A percentile compares a stretch with the other conserved stretches of the same genome.
Evolutionary conservation across 805 yeast genomes (phyloP).

Genomic region (Saturnispora besseyi): DNA sequence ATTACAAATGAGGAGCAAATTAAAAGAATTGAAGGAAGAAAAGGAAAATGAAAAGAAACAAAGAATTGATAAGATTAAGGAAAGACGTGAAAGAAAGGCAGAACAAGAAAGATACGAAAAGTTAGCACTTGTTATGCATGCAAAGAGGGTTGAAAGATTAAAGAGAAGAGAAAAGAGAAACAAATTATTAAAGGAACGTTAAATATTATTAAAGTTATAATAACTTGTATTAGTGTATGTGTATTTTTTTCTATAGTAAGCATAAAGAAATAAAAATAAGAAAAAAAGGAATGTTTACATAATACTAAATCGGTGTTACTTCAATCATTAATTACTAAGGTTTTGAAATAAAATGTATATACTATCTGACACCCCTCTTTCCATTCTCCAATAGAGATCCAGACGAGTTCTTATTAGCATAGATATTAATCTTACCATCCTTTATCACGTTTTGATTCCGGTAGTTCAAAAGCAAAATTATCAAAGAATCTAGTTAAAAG

Average conservation of each 20-base stretch:
- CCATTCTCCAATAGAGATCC: conserved; percentile 22
- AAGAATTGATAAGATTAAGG: conserved; percentile 50
- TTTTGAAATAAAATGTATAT: conserved; percentile 17
- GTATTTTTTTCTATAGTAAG: background rate
- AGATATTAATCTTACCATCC: conserved; percentile 25
- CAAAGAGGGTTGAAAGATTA: conserved; percentile 83
- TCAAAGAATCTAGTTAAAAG: background rate
- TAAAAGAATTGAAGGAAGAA: conserved; percentile 70
- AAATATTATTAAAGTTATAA: background rate
- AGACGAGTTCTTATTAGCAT: conserved; percentile 31
- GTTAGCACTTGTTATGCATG: conserved; percentile 81
- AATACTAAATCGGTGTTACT: too few relatives aligned
- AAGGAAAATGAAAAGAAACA: conserved; percentile 52
- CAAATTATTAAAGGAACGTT: conserved; percentile 83
- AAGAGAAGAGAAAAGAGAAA: conserved; percentile 91
- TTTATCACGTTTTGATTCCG: conserved; percentile 27
- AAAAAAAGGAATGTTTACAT: background rate
- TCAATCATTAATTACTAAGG: background rate
- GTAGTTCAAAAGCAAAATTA: conserved; percentile 6
- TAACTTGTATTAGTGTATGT: background rate
- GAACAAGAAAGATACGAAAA: conserved; percentile 83
- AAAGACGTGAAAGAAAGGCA: conserved; percentile 69
- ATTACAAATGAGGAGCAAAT: conserved; percentile 55
- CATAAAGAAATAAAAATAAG: background rate
- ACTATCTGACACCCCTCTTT: conserved; percentile 33